Conservation (phyloP, 495 filamentous ascomycete genomes). For the Bryoglossum gracile region DNA sequence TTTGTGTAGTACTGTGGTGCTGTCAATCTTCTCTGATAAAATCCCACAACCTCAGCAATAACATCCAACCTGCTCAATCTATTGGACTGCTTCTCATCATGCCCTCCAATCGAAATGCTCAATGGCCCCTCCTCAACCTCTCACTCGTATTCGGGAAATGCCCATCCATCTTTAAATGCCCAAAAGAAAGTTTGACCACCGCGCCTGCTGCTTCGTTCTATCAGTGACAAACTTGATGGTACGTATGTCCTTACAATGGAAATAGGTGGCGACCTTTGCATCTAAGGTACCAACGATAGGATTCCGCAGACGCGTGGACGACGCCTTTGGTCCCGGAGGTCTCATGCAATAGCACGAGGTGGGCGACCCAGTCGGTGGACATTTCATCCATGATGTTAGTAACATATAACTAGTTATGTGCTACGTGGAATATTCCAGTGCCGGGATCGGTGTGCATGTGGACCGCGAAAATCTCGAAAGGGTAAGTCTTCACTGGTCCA, state of each 20-base stretch:
- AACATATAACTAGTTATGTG: neutral
- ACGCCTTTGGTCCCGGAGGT: conserved; percentile 5
- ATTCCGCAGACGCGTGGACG: conserved; percentile 5
- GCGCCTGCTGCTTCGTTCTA: neutral
- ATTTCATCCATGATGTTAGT: conserved; percentile 16
- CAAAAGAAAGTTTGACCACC: neutral
- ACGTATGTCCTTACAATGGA: no score
- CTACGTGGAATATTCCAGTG: neutral
- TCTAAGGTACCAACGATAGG: no score
- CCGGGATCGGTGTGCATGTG: neutral
- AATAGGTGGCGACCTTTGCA: no score
- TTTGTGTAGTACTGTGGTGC: no score
- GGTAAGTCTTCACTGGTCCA: conserved; percentile 1
- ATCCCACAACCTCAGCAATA: neutral
- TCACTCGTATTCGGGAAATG: neutral
- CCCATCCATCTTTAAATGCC: no score
- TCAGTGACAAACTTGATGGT: neutral
- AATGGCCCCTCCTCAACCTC: neutral
- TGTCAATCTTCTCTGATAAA: no score
- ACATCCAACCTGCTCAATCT: neutral
- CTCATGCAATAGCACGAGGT: conserved; percentile 15
- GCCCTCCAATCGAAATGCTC: neutral
- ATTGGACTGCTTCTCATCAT: neutral
- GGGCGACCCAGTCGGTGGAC: conserved; percentile 10
- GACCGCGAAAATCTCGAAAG: conserved; percentile 1